Evolutionary conservation across 805 yeast genomes (phyloP).

Genomic region (Barnettozyma vustinii): DNA sequence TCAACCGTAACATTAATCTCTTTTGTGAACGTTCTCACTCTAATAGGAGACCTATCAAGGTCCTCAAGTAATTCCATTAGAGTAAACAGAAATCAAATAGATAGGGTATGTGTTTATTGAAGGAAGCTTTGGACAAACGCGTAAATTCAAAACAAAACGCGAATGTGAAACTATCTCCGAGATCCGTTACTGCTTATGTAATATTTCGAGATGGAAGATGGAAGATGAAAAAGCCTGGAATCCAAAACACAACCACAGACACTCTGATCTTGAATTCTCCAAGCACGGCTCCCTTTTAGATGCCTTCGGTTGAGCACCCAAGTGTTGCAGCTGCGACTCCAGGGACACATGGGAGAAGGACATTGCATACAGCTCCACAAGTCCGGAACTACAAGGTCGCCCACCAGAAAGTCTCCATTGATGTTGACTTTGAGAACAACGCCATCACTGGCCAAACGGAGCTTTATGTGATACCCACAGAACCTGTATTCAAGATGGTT

Average conservation of each 20-base stretch:
- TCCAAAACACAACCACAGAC: background rate
- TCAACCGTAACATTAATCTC: conserved; percentile 9
- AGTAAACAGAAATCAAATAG: background rate
- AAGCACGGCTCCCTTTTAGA: background rate
- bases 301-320: conserved; percentile 19
- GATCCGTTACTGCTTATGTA: background rate
- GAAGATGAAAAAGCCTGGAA: background rate
- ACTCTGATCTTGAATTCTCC: background rate
- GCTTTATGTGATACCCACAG: conserved; percentile 69
- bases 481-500: conserved; percentile 49
- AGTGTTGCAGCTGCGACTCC: conserved; percentile 19
- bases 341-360: conserved; percentile 8
- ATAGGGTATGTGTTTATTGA: background rate
- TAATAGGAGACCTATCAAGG: conserved; percentile 12
- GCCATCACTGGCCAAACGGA: conserved; percentile 72
- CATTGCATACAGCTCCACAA: background rate
- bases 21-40: conserved; percentile 19
- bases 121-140: background rate
- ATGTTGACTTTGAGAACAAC: conserved; percentile 66
- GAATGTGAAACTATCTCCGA: background rate
- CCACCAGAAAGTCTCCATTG: conserved; percentile 77
- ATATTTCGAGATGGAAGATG: background rate
- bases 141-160: background rate
- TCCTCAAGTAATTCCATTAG: conserved; percentile 21
- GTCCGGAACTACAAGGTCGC: conserved; percentile 55